Evolutionary conservation across 73 alveolate species (phyloP).

Genomic region (Paramecium biaurelia): DNA sequence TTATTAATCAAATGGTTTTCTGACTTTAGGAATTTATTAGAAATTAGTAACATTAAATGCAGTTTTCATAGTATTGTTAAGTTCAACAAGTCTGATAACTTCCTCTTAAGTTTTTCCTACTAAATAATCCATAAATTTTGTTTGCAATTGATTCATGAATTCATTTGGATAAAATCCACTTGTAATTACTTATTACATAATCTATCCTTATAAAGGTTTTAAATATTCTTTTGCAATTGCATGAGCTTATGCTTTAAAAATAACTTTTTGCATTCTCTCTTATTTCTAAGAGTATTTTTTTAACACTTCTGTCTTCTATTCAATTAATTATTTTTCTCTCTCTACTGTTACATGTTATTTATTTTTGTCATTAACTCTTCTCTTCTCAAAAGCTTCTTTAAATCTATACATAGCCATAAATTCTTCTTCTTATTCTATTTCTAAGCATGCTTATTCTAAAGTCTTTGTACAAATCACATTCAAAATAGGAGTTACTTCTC

Average conservation of each 20-base stretch:
- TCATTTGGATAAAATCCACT: constrained; percentile 70
- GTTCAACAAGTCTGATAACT: constrained; percentile 52
- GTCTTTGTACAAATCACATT: constrained; percentile 93
- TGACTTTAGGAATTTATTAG: not conserved
- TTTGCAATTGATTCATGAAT: constrained; percentile 72
- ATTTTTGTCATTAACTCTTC: constrained; percentile 84
- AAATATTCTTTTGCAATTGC: constrained; percentile 75
- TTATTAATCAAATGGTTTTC: not conserved
- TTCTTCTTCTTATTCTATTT: constrained; percentile 96
- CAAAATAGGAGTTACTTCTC: constrained; percentile 96
- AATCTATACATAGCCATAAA: constrained; percentile 83
- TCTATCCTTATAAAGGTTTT: constrained; percentile 51
- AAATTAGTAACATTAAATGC: not conserved
- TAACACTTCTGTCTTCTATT: constrained; percentile 73
- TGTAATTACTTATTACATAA: constrained; percentile 65
- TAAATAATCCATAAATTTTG: constrained; percentile 77
- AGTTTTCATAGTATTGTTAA: not conserved
- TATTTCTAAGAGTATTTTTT: constrained; percentile 66
- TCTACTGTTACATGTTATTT: constrained; percentile 74
- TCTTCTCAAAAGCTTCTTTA: constrained; percentile 84
- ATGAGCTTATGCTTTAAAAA: constrained; percentile 72
- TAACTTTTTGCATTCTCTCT: constrained; percentile 57
- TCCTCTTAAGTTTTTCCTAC: constrained; percentile 69
- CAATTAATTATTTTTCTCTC: constrained; percentile 73
- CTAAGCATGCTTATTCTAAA: constrained; percentile 93